phyloP scores from a whole-genome alignment of 2,329 filamentous ascomycete species.

The Didymella pinodella region DNA sequence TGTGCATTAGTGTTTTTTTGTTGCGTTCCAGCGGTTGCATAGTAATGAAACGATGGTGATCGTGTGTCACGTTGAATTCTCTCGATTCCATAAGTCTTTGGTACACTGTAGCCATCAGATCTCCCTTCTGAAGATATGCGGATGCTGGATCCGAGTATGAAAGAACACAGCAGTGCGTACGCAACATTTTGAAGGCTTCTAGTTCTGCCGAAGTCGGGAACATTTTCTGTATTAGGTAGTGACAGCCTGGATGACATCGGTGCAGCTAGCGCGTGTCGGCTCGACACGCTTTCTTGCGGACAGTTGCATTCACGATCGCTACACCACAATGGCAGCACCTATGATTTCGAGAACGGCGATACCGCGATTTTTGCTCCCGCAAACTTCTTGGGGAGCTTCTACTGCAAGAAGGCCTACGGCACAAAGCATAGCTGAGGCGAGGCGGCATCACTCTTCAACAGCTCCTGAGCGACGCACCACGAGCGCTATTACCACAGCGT shows the following conservation, averaged over 20 bases:
- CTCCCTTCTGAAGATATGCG: background rate
- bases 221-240: constrained; percentile 32
- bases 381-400: constrained; percentile 46
- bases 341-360: constrained; percentile 39
- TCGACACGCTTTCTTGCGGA: constrained; percentile 18
- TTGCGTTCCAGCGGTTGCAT: constrained; percentile 33
- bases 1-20: constrained; percentile 5
- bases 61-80: background rate
- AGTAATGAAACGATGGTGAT: constrained; percentile 23
- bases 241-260: constrained; percentile 22
- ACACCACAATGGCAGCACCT: constrained; percentile 39
- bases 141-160: background rate
- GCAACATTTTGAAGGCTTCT: background rate
- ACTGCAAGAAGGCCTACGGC: constrained; percentile 30
- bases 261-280: constrained; percentile 11
- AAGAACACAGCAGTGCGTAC: background rate
- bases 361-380: constrained; percentile 51
- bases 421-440: constrained; percentile 24
- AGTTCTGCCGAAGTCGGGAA: constrained; percentile 22
- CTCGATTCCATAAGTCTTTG: background rate
- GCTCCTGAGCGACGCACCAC: constrained; percentile 27
- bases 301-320: constrained; percentile 22
- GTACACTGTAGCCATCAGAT: background rate
- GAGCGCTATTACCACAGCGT: constrained; percentile 16
- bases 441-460: constrained; percentile 26